Conservation (phyloP, 2,329 filamentous ascomycete species). For the Claviceps sp. region DNA sequence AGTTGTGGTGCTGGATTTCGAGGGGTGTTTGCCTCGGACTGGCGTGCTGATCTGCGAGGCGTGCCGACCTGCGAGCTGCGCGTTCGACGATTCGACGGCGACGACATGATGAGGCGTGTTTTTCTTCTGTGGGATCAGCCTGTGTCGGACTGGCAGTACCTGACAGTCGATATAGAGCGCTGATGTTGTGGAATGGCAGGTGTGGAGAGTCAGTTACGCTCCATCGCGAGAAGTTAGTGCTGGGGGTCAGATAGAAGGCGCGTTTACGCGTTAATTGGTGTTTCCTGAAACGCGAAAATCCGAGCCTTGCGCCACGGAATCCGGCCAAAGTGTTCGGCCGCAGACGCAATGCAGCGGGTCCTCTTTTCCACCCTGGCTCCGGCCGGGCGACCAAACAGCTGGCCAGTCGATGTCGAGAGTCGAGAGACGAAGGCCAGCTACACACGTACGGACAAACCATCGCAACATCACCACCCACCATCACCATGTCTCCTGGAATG, state of each 20-base stretch:
- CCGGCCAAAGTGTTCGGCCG: conserved; percentile 4
- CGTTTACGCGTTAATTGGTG: conserved; percentile 3
- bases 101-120: conserved; percentile 23
- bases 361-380: not conserved
- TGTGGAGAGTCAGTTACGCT: not conserved
- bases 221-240: no score
- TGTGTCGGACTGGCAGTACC: not conserved
- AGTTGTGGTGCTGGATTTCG: conserved; percentile 38
- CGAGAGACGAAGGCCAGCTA: not conserved
- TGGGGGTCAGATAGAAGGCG: not conserved
- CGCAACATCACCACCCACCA: conserved; percentile 20
- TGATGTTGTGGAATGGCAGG: not conserved
- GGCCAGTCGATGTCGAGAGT: not conserved
- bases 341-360: not conserved
- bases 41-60: conserved; percentile 28
- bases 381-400: not conserved
- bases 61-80: conserved; percentile 38
- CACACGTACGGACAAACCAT: conserved; percentile 1
- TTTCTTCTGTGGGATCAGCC: not conserved
- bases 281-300: not conserved
- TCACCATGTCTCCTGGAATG: conserved; percentile 61
- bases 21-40: conserved; percentile 23
- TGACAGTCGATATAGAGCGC: not conserved
- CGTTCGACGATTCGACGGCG: conserved; percentile 31
- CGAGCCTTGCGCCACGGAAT: not conserved